These are phyloP conservation scores for Effrenium voratum DNA, from an alignment of 73 alveolate species.

Conservation along the genomic window DNA sequence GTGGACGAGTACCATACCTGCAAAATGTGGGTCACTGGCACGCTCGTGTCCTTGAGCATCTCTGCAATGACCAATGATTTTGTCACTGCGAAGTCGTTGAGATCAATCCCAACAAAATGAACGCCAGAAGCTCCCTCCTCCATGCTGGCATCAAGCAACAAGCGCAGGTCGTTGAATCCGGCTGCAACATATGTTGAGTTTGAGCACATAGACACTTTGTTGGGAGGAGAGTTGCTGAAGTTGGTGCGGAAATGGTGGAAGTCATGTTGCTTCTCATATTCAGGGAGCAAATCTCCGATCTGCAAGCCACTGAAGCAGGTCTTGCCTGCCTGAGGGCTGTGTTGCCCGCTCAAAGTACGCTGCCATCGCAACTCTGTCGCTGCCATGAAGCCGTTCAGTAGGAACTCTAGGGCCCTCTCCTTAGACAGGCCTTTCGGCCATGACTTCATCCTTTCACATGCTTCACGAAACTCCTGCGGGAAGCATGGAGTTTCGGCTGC, in stretches of 20 bases:
- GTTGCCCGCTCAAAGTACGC: constrained; percentile 42
- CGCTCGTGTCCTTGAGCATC: constrained; percentile 1
- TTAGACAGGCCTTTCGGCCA: constrained; percentile 19
- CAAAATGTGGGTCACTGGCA: constrained; percentile 32
- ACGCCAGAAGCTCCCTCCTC: constrained; percentile 5
- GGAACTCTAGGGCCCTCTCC: constrained; percentile 28
- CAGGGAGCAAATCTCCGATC: constrained; percentile 29
- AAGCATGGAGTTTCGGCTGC: background rate
- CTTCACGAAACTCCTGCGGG: constrained; percentile 20
- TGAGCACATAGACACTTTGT: constrained; percentile 25
- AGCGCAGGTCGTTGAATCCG: constrained; percentile 43
- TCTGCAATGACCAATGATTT: constrained; percentile 31
- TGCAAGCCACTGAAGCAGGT: constrained; percentile 20
- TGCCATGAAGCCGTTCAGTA: constrained; percentile 52
- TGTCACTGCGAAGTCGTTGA: constrained; percentile 43
- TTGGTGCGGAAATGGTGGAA: constrained; percentile 57
- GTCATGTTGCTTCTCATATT: constrained; percentile 13
- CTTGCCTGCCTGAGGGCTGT: constrained; percentile 45
- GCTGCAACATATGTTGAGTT: background rate
- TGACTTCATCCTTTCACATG: constrained; percentile 13
- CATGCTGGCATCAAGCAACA: constrained; percentile 29
- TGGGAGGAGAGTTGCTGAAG: constrained; percentile 72
- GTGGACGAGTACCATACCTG: constrained; percentile 66
- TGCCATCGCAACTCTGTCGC: constrained; percentile 63
- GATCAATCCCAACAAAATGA: constrained; percentile 29